Evolutionary conservation across 257 asterid genomes (phyloP).

Genomic region (Jaltomata sinuosa): DNA sequence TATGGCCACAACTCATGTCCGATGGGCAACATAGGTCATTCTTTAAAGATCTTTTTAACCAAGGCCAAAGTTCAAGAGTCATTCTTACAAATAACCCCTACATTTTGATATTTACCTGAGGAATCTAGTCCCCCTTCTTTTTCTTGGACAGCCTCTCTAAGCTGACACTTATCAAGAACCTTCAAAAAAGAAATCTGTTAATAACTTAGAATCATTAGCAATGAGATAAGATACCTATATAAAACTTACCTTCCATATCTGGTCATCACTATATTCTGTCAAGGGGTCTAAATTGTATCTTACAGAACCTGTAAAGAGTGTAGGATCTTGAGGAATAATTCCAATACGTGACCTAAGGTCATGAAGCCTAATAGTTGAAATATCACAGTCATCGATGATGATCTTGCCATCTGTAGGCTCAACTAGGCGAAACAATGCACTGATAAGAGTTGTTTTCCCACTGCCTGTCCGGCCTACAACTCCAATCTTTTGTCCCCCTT

Average conservation of each 20-base stretch:
- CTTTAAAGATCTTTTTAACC: too few relatives aligned
- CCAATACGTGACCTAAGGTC: neutral
- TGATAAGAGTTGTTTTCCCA: slow-evolving; percentile 6
- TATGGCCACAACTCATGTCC: too few relatives aligned
- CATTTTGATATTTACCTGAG: neutral
- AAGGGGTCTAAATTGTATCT: neutral
- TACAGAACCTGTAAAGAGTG: neutral
- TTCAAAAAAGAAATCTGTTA: neutral
- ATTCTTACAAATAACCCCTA: too few relatives aligned
- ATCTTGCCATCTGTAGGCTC: slow-evolving; percentile 3
- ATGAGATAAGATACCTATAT: neutral
- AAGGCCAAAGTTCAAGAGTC: too few relatives aligned
- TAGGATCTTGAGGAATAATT: slow-evolving; percentile 3
- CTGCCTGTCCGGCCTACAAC: slow-evolving; percentile 15
- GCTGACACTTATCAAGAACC: slow-evolving; percentile 7
- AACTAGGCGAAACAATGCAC: slow-evolving; percentile 1
- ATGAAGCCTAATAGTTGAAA: neutral
- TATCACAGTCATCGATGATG: neutral
- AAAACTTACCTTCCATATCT: slow-evolving; percentile 6
- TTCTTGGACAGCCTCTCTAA: neutral
- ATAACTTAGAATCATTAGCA: neutral
- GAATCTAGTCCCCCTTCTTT: slow-evolving; percentile 1
- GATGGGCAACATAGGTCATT: too few relatives aligned
- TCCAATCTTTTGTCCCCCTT: slow-evolving; percentile 6
- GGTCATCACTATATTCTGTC: neutral